Evolutionary conservation across 78 protist genomes (phyloP), one percentile per base, ranked within the genome.

Genomic region (Guillardia theta): DNA sequence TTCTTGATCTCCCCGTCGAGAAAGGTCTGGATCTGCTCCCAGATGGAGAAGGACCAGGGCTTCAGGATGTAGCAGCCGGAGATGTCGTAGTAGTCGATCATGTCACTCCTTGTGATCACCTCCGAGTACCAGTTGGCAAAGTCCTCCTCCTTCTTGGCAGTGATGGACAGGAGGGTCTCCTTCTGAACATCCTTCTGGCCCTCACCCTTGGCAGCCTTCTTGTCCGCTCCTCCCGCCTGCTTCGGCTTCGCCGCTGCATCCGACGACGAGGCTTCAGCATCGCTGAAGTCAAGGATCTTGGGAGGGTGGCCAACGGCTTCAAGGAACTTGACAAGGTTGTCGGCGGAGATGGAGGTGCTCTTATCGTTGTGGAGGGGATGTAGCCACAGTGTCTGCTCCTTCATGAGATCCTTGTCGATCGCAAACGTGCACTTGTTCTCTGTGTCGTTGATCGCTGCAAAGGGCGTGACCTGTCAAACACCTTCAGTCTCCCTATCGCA

Each of bases 71-170:
- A 70, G 62, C 88, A 93, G 27, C 94, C 94, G 15, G 94, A 93
- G 47, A 93, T 44, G 90, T 70, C 94, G 76, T 76, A 64, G 39
- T 64, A 93, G 48, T 64, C 88, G 92, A 93, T 93, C 94, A 93
- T 93, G 64, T 93, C 94, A 0, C 36, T 0, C 47, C 64, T 45
- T 37, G 39, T 6, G 92, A 70, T 70, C 45, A 70, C 83, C 10
- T 70, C 83, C 93, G 43, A 10, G 93, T 95, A 95, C 96, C 96
- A 95, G 88, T 44, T 50, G 64, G 96, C 70, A 48, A 95, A 80
- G 93, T 95, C 80, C 50, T 80, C 48, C 12, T 44, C 48, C 10
- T 80, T 80, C 53, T 70, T 70, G 3, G 83, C 83, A 12, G 83
- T 36, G 12, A 70, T 70, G 6, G 46, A 36, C 4, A 70, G 83